Base-by-base conservation (phyloP, 352 stramenopile genomes). In the Globisporangium nagaii region DNA sequence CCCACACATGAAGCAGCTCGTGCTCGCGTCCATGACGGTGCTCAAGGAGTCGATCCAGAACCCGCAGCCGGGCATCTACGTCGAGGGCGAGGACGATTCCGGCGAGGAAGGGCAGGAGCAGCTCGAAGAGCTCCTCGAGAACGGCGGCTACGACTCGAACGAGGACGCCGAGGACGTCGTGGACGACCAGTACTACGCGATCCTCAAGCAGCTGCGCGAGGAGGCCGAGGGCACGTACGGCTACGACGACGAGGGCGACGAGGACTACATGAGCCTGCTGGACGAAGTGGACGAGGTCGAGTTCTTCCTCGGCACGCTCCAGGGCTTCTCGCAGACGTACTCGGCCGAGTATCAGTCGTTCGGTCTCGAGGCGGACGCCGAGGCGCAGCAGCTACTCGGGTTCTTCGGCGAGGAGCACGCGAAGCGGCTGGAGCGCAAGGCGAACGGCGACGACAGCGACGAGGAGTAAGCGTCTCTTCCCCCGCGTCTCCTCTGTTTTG, bases 111-210 rank as follows among this genome's bases (percentile, higher is more conserved):
- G 71, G 10, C 72, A 63, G 30, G 81, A 93, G 41, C 75, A 95
- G 13, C 69, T 92, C 3, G 80, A 92, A 53, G 79, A 91, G 57
- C 65, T 96, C 55, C 76, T 97, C 22, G 93, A 98, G 53, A 85
- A 90, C 50, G 90, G 94, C 37, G 92, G 89, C 24, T 98, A 98
- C 63, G 89, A 75, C 39, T 91, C 78, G 36, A 73, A 90, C 57
- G 75, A 93, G 47, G 80, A 94, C 55, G 88, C 95, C 35, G 89
- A 98, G 59, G 93, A 98, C 56, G 91, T 97, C 24, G 86, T 89
- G 44, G 95, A 98, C 58, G 86, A 96, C 55, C 84, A 96, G 53
- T 96, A 98, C 64, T 95, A 97, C 61, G 85, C 86, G 12, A 98
- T 98, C 53, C 73, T 97, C 46, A 90, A 94, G 51, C 88, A 97